Conservation (phyloP, 2,329 filamentous ascomycete genomes). For the Aspergillus sp. region DNA sequence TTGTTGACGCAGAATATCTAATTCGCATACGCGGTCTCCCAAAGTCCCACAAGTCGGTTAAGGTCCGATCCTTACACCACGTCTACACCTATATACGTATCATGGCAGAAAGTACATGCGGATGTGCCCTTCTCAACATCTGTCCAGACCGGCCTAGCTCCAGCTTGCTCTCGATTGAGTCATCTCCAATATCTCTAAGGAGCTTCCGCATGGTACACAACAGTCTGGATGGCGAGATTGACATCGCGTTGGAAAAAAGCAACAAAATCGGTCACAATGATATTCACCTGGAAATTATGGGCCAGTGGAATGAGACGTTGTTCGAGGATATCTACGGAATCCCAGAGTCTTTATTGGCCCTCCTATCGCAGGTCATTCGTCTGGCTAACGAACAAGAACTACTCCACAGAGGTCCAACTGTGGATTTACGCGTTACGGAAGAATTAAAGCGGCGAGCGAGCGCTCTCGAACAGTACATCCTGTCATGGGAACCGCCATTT, state of each 20-base stretch:
- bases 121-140: slow-evolving; percentile 10
- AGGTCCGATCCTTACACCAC: slow-evolving; percentile 32
- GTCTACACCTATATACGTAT: slow-evolving; percentile 32
- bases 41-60: slow-evolving; percentile 28
- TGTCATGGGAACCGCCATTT: slow-evolving; percentile 13
- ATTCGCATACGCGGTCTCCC: slow-evolving; percentile 27
- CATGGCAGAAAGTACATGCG: slow-evolving; percentile 27
- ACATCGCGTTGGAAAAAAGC: slow-evolving; percentile 25
- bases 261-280: slow-evolving; percentile 24
- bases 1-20: slow-evolving; percentile 31
- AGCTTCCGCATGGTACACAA: slow-evolving; percentile 26
- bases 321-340: slow-evolving; percentile 37
- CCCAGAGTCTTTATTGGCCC: slow-evolving; percentile 37
- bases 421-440: slow-evolving; percentile 1
- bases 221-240: slow-evolving; percentile 24
- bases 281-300: slow-evolving; percentile 31
- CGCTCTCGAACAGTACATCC: slow-evolving; percentile 6
- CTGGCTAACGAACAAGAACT: slow-evolving; percentile 30
- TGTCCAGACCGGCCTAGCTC: slow-evolving; percentile 11
- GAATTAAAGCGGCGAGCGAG: slow-evolving; percentile 4
- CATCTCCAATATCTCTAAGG: slow-evolving; percentile 26
- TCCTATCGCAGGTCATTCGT: slow-evolving; percentile 39
- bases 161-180: slow-evolving; percentile 11
- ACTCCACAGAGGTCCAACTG: slow-evolving; percentile 1
- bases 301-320: slow-evolving; percentile 25